These are phyloP conservation scores for Sanguinoderma infundibulare DNA, from an alignment of 1,284 basidiomycete genomes.

Conservation along the genomic window DNA sequence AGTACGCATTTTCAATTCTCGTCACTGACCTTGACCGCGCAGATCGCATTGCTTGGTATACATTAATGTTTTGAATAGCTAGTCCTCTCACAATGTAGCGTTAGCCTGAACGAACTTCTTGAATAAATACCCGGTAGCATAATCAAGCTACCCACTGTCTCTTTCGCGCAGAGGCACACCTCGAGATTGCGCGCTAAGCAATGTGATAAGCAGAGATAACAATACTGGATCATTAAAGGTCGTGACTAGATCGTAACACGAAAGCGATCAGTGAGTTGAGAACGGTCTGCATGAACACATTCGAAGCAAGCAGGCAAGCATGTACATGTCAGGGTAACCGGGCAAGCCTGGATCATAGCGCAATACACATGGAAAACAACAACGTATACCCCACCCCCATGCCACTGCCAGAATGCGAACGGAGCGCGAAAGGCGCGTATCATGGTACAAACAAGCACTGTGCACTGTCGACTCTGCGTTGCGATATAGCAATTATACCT, in stretches of 20 bases:
- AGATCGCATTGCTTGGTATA: neutral
- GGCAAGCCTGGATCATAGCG: slow-evolving; percentile 3
- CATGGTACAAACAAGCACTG: neutral
- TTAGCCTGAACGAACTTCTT: neutral
- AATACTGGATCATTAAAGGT: slow-evolving; percentile 18
- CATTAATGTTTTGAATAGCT: neutral
- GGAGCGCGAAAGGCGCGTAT: too few species aligned
- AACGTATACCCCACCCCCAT: neutral
- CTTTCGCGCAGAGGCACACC: too few species aligned
- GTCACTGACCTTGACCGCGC: neutral
- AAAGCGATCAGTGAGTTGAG: slow-evolving; percentile 7
- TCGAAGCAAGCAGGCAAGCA: slow-evolving; percentile 10
- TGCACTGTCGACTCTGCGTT: too few species aligned
- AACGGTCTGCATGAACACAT: slow-evolving; percentile 15
- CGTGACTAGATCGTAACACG: slow-evolving; percentile 17
- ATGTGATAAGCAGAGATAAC: neutral
- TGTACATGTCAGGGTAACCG: neutral
- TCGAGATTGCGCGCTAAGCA: neutral
- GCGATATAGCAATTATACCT: too few species aligned
- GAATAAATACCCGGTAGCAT: too few species aligned
- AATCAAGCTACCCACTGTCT: too few species aligned
- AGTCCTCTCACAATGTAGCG: neutral
- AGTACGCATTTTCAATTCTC: neutral
- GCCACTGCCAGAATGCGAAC: too few species aligned
- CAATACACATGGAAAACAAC: slow-evolving; percentile 7